Evolutionary conservation across 768 basidiomycete genomes (phyloP), one percentile per base, ranked within the genome.

Genomic region (Suillus hirtellus): DNA sequence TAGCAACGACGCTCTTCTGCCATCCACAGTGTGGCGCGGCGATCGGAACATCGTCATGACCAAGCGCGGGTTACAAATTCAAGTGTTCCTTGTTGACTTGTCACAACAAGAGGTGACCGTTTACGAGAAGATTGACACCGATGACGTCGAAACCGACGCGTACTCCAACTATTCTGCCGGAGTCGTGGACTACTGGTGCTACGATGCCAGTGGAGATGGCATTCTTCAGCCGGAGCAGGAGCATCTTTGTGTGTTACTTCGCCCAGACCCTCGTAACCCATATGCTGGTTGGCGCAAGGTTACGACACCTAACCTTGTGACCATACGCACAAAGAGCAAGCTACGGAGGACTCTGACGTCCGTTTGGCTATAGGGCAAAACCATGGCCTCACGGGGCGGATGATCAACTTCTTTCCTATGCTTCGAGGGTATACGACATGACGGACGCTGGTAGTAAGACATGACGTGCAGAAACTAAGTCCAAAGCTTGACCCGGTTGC

Each of bases 161-260:
- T 66, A 71, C 44, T 63, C 65, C 12, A 67, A 52, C 31, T 73
- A 74, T 21, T 67, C 64, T 27, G 67, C 73, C 6, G 72, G 72
- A 8, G 63, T 75, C 3, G 72, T 73, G 6, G 69, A 73, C 35
- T 75, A 74, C 34, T 73, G 74, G 73, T 75, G 72, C 37, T 74
- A 75, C 60, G 72, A 75, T 56, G 64, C 69, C 17, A 74, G 61
- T 21, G 72, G 72, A 5, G 1, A 67, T 24, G 72, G 72, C 0
- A 58, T 69, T 17, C 60, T 73, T 64, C 64, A 35, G 24, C 69
- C 70, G 0, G 49, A 55, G 56, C 72, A 72, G 50, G 69, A 75
- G 40, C 73, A 75, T 60, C 53, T 74, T 60, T 75, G 74, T 38
- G 63, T 74, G 59, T 53, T 74, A 3, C 46, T 74, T 21, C 72